A percentile compares a stretch with the other conserved stretches of the same genome.
Conservation (phyloP, 352 stramenopile genomes). For the Phytophthora hibernalis region DNA sequence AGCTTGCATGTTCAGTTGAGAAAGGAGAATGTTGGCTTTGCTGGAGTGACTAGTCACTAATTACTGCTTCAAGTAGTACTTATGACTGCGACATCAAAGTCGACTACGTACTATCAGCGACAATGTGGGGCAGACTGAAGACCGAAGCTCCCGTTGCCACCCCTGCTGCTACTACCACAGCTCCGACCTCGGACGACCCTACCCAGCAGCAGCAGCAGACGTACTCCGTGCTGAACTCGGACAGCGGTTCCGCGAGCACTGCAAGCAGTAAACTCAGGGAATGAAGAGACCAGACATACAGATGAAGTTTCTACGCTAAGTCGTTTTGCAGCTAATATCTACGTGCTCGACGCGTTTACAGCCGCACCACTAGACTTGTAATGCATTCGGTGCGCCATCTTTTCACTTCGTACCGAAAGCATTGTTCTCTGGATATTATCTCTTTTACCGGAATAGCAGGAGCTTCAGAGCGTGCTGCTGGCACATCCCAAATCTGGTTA, state of each 20-base stretch:
- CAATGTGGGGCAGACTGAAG: no score
- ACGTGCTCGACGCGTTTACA: constrained; percentile 16
- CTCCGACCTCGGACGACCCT: constrained; percentile 9
- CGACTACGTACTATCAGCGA: no score
- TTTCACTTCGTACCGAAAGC: no score
- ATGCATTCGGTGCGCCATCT: constrained; percentile 18
- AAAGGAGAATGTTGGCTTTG: no score
- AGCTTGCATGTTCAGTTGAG: no score
- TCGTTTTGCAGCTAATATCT: constrained; percentile 25
- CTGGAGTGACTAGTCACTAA: no score
- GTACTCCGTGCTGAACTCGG: constrained; percentile 23
- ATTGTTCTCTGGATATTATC: no score
- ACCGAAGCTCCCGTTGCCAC: background rate
- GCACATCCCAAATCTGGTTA: no score
- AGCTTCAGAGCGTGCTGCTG: no score
- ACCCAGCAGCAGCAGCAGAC: constrained; percentile 24
- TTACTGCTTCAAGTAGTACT: no score
- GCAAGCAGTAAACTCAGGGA: constrained; percentile 31
- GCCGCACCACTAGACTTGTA: constrained; percentile 20
- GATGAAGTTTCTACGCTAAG: constrained; percentile 11
- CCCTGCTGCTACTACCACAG: background rate
- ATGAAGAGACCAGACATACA: constrained; percentile 2
- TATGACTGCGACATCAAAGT: no score
- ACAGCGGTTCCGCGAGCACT: constrained; percentile 31
- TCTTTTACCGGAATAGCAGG: no score